phyloP scores from a whole-genome alignment of 352 stramenopile genomes.

The Pythium sp. region DNA sequence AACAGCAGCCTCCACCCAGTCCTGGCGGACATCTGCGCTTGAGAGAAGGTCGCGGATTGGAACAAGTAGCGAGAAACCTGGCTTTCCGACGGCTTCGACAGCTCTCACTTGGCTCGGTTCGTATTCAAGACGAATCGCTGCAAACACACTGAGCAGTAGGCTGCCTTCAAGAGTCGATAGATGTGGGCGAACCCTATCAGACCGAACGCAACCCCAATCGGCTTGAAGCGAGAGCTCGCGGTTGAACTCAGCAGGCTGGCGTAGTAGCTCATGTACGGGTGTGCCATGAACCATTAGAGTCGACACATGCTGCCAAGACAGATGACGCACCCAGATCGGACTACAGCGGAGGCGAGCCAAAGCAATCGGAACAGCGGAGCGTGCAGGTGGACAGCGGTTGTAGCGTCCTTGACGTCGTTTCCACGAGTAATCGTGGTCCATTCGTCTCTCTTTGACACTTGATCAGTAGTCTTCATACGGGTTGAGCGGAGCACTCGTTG shows the following conservation, averaged over 20 bases:
- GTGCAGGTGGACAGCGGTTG: no score
- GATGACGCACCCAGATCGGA: conserved; percentile 12
- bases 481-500: no score
- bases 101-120: not conserved
- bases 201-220: conserved; percentile 21
- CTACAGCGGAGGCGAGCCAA: conserved; percentile 12
- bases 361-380: conserved; percentile 1
- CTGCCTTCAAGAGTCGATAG: conserved; percentile 13
- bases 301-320: conserved; percentile 23
- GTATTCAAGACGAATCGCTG: conserved; percentile 2
- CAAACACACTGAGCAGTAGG: conserved; percentile 7
- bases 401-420: not conserved
- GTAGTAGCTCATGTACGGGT: conserved; percentile 44
- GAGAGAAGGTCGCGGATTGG: no score
- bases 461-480: no score
- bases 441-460: no score
- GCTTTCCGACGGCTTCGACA: not conserved
- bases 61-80: no score
- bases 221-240: conserved; percentile 19
- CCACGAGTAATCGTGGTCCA: no score
- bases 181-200: conserved; percentile 22
- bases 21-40: not conserved
- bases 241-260: conserved; percentile 24
- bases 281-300: conserved; percentile 31
- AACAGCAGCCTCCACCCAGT: conserved; percentile 18